Base-by-base conservation (phyloP, 1,284 basidiomycete species). In the Heterobasidion irregulare region DNA sequence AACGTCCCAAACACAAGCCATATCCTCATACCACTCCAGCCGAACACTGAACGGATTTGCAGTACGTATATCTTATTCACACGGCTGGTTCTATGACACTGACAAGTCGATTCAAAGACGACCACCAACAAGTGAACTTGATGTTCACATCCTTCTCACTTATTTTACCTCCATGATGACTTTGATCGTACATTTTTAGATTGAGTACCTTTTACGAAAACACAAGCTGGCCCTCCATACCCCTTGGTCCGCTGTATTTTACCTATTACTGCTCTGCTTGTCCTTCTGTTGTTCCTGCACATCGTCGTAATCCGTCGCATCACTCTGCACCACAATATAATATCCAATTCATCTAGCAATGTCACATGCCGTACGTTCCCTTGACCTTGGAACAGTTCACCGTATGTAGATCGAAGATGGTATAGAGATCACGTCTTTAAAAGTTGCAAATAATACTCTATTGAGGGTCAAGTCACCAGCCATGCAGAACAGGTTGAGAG, bases 211-310 rank as follows among this genome's bases (percentile, higher is more conserved):
- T 59, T 56, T 56, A 59, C 60, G 60, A 64, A 63, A 15, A 58
- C 50, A 61, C 62, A 64, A 70, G 71, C 68, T 68, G 72, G 68
- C 65, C 68, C 70, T 67, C 57, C 43, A 45, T 53, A 18, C n/a
- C 50, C 71, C 68, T 60, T 66, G 66, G 68, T 71, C 70, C 61
- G 65, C 64, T 75, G 71, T 73, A 73, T 66, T 67, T 74, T 73
- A 74, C 69, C 26, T 56, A 57, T 44, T 60, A 46, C 55, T 54
- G 54, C 33, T 48, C 19, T 48, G 18, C n/a, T 48, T 19, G 47
- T 48, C 47, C 15, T 33, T 38, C 64, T 62, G 61, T 59, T 60
- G 56, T 56, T 64, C 61, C 49, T 50, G 19, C 49, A 50, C 49
- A 34, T 34, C 19, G 49, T 50, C 49, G 49, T 50, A 50, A 50